Evolutionary conservation across 768 basidiomycete genomes (phyloP), one percentile per base, ranked within the genome.

Genomic region (Pisolithus albus): DNA sequence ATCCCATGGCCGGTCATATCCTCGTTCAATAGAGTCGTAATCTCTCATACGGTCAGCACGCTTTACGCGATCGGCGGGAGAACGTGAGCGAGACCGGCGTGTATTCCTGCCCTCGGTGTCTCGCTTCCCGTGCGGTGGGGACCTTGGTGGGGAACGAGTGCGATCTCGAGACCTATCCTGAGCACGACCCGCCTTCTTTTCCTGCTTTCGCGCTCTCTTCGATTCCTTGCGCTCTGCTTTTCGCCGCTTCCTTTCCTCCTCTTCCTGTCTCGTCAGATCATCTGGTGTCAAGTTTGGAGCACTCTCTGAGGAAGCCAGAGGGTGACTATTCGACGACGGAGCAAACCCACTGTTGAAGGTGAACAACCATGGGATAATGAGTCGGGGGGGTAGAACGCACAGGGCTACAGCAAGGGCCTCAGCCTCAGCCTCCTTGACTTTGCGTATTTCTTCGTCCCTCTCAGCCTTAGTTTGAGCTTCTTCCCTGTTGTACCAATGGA

Each of bases 401-500:
- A 97, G 70, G 40, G 89, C 92, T 24, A 83, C 78, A 15, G 87
- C 73, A 47, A 97, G 70, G 0, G 92, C 93, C 52, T 96, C 92
- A 21, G 87, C 89, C 64, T 97, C 94, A 15, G 84, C 77, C 61
- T 92, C 87, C 66, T 96, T 95, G 56, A 96, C 65, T 60, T 77
- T 80, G 51, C 80, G 71, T 30, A 96, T 84, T 71, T 97, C 94
- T 54, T 86, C 91, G 0, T 49, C 60, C 50, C 80, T 73, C 55
- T 82, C 81, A 10, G 65, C 65, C 13, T 80, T 79, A 3, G 58
- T 59, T 13, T 61, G 56, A 1, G 64, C 61, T 32, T 54, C 24
- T 5, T 92, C 90, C 26, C 93, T 82, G 60, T 73, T 80, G 64
- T 95, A 98, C 94, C 94, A 98, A 61, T 95, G 93, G 15, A 98